A percentile compares a stretch with the other conserved stretches of the same genome.
Conservation (phyloP, 2,329 filamentous ascomycete genomes). For the Xylaria sp. region DNA sequence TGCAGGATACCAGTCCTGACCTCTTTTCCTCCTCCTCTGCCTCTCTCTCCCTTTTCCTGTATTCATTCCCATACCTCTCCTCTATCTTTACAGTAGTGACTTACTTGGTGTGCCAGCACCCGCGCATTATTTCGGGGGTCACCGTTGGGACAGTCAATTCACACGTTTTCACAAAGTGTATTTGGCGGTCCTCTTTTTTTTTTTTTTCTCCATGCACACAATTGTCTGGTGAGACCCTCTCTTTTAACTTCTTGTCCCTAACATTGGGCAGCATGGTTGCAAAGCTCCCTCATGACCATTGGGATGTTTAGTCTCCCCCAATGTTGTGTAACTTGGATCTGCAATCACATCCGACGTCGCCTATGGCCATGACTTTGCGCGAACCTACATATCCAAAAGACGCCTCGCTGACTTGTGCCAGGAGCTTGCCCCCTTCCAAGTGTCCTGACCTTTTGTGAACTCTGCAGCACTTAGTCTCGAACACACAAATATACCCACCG, state of each 20-base stretch:
- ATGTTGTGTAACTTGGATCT: constrained; percentile 7
- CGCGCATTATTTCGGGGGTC: not conserved
- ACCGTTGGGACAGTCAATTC: constrained; percentile 13
- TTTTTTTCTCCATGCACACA: constrained; percentile 22
- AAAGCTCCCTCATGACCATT: not conserved
- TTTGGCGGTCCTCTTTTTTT: constrained; percentile 14
- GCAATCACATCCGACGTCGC: constrained; percentile 19
- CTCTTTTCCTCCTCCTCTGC: constrained; percentile 22
- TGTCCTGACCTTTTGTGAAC: constrained; percentile 19
- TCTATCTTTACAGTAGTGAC: not conserved
- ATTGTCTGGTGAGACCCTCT: constrained; percentile 30
- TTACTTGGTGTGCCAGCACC: constrained; percentile 8
- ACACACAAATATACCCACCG: constrained; percentile 14
- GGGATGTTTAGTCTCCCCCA: not conserved
- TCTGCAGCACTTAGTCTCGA: constrained; percentile 6
- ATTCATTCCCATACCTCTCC: not conserved
- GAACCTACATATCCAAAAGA: constrained; percentile 11
- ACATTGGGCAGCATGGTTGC: constrained; percentile 8
- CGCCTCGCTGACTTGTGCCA: constrained; percentile 23
- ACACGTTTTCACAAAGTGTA: not conserved
- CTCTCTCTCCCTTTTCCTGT: not conserved
- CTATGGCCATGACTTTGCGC: not conserved
- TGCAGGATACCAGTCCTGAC: constrained; percentile 17
- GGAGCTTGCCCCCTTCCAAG: constrained; percentile 5
- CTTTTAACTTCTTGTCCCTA: not conserved